phyloP scores from a whole-genome alignment of 2,329 filamentous ascomycete genomes.

The Botryotinia convoluta region DNA sequence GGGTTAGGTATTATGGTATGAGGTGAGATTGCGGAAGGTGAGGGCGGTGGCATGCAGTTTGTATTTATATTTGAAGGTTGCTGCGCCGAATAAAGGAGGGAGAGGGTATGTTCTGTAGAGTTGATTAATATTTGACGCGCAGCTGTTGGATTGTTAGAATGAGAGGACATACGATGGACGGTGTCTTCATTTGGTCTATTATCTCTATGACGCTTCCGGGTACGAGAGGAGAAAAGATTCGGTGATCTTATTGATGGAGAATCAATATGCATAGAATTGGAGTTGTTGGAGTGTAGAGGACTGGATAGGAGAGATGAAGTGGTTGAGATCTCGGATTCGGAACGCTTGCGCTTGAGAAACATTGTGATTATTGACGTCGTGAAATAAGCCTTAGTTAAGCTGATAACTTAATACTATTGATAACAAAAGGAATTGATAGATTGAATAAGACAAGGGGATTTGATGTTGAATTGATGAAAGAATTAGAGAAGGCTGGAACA shows the following conservation, averaged over 20 bases:
- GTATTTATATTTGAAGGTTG: conserved; percentile 37
- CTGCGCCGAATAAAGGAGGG: conserved; percentile 57
- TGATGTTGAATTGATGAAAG: conserved; percentile 8
- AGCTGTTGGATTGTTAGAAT: neutral
- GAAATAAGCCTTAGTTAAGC: neutral
- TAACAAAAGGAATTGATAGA: neutral
- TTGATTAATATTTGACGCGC: conserved; percentile 22
- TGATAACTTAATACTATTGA: neutral
- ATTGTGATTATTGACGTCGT: conserved; percentile 38
- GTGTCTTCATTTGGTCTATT: conserved; percentile 55
- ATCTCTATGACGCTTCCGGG: conserved; percentile 60
- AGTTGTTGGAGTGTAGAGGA: conserved; percentile 37
- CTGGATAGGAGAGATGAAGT: conserved; percentile 45
- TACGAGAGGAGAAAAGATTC: conserved; percentile 54
- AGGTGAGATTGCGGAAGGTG: conserved; percentile 26
- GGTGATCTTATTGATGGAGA: conserved; percentile 37
- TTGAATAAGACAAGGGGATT: neutral
- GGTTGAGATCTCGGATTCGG: conserved; percentile 54
- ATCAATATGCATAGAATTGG: conserved; percentile 40
- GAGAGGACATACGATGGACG: conserved; percentile 33
- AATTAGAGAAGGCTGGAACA: conserved; percentile 12
- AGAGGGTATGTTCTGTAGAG: conserved; percentile 48
- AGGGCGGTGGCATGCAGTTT: conserved; percentile 21
- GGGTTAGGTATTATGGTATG: conserved; percentile 24
- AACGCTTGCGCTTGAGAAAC: conserved; percentile 63